Percentiles rank a stretch among this genome's conserved stretches.
Conservation (phyloP, 2,329 filamentous ascomycete genomes). For the Graphilbum sp. region DNA sequence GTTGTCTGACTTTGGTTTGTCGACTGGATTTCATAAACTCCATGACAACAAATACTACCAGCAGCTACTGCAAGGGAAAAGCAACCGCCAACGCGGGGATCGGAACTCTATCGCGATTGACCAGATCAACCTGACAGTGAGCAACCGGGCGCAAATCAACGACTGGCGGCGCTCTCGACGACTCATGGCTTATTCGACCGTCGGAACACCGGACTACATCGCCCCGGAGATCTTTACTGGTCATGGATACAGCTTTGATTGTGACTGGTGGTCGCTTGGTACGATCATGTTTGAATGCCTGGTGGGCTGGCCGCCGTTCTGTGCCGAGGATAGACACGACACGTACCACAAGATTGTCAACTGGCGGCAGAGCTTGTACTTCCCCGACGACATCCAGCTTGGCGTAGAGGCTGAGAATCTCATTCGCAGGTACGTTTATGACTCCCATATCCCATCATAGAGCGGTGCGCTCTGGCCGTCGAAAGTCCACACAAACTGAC, state of each 20-base stretch:
- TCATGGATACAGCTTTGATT: slow-evolving; percentile 89
- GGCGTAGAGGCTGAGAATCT: slow-evolving; percentile 81
- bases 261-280: slow-evolving; percentile 97
- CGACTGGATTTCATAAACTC: slow-evolving; percentile 92
- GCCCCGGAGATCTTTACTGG: slow-evolving; percentile 96
- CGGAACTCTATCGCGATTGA: slow-evolving; percentile 90
- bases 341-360: slow-evolving; percentile 99
- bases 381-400: slow-evolving; percentile 86
- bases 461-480: background rate
- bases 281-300: slow-evolving; percentile 99
- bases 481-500: background rate
- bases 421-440: slow-evolving; percentile 58
- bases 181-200: slow-evolving; percentile 94
- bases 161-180: slow-evolving; percentile 94
- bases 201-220: slow-evolving; percentile 96
- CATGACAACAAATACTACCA: slow-evolving; percentile 99
- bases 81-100: slow-evolving; percentile 57
- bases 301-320: slow-evolving; percentile 97
- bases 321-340: slow-evolving; percentile 91
- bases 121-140: slow-evolving; percentile 95
- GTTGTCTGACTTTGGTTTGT: slow-evolving; percentile 93
- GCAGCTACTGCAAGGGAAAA: slow-evolving; percentile 72
- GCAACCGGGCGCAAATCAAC: slow-evolving; percentile 94
- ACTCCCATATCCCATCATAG: no score
- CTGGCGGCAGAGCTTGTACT: slow-evolving; percentile 90